Conservation (phyloP, 1,139 yeast species). For the Lodderomyces oxycetoniae region DNA sequence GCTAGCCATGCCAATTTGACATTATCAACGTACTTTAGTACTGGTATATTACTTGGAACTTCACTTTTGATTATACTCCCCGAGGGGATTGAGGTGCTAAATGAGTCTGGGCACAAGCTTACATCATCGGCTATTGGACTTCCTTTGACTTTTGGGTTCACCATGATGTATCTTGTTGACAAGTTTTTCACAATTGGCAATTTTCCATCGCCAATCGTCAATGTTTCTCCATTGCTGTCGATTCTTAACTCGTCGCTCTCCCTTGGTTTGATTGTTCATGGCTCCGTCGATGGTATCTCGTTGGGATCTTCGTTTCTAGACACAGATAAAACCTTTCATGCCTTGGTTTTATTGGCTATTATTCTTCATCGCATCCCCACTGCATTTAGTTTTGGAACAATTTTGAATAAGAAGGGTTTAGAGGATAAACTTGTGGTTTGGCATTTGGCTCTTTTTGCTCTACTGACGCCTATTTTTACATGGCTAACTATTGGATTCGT, state of each 20-base stretch:
- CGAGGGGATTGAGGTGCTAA: constrained; percentile 57
- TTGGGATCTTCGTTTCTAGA: constrained; percentile 58
- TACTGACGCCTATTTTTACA: constrained; percentile 52
- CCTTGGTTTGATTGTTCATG: constrained; percentile 62
- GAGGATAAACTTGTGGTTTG: constrained; percentile 25
- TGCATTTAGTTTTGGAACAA: constrained; percentile 61
- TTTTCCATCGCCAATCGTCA: too few species aligned
- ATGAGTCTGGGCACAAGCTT: constrained; percentile 14
- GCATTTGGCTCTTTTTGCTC: constrained; percentile 46
- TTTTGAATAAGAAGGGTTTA: constrained; percentile 42
- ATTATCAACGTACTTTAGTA: constrained; percentile 44
- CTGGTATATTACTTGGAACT: constrained; percentile 63
- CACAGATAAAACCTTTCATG: constrained; percentile 40
- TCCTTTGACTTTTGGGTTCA: constrained; percentile 45
- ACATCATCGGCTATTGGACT: constrained; percentile 19
- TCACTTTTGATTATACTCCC: constrained; percentile 64
- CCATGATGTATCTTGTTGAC: constrained; percentile 49
- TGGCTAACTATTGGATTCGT: constrained; percentile 41
- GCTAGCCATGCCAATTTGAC: constrained; percentile 11
- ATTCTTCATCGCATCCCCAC: constrained; percentile 75
- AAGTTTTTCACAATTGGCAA: constrained; percentile 21
- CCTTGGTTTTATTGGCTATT: constrained; percentile 55
- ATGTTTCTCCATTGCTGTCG: constrained; percentile 18
- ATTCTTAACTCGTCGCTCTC: constrained; percentile 40
- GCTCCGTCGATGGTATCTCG: constrained; percentile 72